Percentiles rank a stretch among this genome's conserved stretches.
Conservation (phyloP, 768 basidiomycete genomes). For the Lentinula detonsa region DNA sequence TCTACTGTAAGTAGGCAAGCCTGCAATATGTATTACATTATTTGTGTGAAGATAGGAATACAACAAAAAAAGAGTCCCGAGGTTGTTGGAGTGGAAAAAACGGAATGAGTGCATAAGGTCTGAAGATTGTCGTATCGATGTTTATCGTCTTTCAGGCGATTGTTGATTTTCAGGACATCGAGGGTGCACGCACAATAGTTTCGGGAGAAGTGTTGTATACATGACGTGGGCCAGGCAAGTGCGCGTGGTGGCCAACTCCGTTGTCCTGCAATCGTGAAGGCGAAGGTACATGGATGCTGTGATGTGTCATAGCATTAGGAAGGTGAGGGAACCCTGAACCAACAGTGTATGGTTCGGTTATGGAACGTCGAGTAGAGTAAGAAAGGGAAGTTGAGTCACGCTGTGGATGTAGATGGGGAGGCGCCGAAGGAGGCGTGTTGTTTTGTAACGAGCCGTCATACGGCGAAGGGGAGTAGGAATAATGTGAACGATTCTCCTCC, state of each 20-base stretch:
- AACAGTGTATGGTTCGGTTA: conserved; percentile 47
- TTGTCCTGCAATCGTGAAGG: conserved; percentile 32
- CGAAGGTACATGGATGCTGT: conserved; percentile 36
- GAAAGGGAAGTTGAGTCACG: conserved; percentile 35
- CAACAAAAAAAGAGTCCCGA: not conserved
- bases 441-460: conserved; percentile 38
- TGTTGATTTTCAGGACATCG: conserved; percentile 31
- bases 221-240: conserved; percentile 27
- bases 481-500: conserved; percentile 43
- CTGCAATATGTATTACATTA: conserved; percentile 4
- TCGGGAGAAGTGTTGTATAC: conserved; percentile 28
- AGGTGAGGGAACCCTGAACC: conserved; percentile 44
- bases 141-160: not conserved
- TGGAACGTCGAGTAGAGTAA: conserved; percentile 51
- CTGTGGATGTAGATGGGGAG: conserved; percentile 29
- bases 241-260: conserved; percentile 21
- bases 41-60: conserved; percentile 7
- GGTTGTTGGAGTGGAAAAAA: not conserved
- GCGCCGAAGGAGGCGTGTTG: conserved; percentile 33
- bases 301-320: conserved; percentile 36
- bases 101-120: not conserved
- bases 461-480: conserved; percentile 45
- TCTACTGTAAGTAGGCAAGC: not conserved
- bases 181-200: conserved; percentile 33
- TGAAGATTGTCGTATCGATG: not conserved